Evolutionary conservation across 176 grass and related monocot species (phyloP).

Genomic region (Microstegium vimineum): DNA sequence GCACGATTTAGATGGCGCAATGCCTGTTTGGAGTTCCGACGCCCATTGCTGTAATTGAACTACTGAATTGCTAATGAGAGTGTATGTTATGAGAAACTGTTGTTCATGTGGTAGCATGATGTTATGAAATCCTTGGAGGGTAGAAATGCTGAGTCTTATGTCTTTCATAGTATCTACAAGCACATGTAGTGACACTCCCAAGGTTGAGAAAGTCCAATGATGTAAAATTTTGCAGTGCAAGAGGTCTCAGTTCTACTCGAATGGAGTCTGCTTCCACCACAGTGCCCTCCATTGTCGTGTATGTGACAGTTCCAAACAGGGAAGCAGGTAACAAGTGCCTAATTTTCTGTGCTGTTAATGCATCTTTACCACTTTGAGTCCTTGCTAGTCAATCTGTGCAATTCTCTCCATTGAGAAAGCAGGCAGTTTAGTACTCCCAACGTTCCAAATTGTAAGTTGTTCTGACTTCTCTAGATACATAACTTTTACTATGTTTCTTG

Average conservation of each 20-base stretch:
- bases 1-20: background rate
- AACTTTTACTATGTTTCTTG: no score
- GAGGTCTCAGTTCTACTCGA: constrained; percentile 47
- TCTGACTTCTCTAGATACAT: no score
- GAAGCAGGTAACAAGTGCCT: constrained; percentile 52
- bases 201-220: background rate
- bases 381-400: background rate
- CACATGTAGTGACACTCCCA: background rate
- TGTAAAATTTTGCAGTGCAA: constrained; percentile 26
- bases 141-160: constrained; percentile 6
- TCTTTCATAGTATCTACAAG: background rate
- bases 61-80: background rate
- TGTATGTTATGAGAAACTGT: background rate
- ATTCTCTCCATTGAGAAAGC: background rate
- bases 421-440: background rate
- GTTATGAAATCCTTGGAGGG: background rate
- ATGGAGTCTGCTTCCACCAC: constrained; percentile 67
- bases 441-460: no score
- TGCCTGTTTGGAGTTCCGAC: background rate
- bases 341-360: background rate
- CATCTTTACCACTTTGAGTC: background rate
- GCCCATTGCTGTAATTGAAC: background rate
- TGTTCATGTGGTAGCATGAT: background rate
- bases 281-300: constrained; percentile 84
- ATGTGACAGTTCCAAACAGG: constrained; percentile 86